Evolutionary conservation across 2,329 filamentous ascomycete species (phyloP).

Genomic region (Neonectria magnoliae): DNA sequence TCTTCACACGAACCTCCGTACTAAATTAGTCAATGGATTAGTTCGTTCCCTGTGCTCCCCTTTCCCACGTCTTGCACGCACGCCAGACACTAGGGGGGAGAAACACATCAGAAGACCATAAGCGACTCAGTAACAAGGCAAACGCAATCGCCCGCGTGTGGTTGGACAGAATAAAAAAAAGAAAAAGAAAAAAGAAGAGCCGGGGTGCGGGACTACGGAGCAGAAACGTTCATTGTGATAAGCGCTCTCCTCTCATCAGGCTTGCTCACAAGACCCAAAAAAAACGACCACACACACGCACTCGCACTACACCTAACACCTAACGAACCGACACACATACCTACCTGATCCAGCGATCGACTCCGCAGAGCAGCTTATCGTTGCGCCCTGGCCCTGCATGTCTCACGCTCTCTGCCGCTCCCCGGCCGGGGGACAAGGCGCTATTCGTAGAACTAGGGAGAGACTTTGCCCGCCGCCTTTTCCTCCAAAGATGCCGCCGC

Average conservation of each 20-base stretch:
- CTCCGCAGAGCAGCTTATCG: not conserved
- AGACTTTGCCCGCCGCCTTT: not conserved
- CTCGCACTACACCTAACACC: no score
- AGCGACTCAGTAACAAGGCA: not conserved
- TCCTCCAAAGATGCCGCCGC: not conserved
- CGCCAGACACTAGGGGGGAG: not conserved
- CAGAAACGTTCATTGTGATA: not conserved
- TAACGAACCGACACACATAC: not conserved
- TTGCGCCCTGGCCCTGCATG: slow-evolving; percentile 2
- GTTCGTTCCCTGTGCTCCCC: not conserved
- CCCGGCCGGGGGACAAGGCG: not conserved
- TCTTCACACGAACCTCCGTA: no score
- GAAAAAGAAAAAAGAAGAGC: no score
- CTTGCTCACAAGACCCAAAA: not conserved
- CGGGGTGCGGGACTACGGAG: not conserved
- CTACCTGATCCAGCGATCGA: not conserved
- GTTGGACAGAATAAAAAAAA: not conserved
- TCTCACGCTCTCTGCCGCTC: not conserved
- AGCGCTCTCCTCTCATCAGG: not conserved
- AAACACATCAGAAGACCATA: not conserved
- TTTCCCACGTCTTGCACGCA: not conserved
- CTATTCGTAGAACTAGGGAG: not conserved
- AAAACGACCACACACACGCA: not conserved
- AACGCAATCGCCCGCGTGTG: not conserved
- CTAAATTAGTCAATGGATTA: not conserved